Base-by-base conservation (phyloP, 2,329 filamentous ascomycete species). In the Cytospora piceae region DNA sequence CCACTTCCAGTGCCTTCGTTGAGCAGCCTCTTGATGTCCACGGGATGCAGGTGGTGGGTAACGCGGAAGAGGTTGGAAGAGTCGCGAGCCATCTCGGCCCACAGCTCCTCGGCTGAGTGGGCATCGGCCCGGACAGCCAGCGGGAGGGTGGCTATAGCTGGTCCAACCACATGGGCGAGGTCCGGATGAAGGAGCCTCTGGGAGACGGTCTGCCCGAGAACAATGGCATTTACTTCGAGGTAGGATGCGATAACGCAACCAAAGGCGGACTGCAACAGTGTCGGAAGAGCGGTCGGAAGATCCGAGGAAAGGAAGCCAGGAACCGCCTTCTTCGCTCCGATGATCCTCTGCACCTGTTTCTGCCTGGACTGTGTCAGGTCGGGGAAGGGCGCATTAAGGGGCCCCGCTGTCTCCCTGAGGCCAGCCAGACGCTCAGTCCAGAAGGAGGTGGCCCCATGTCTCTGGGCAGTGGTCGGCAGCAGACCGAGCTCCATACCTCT, bases 331-430 rank as follows among this genome's bases (percentile, higher is more conserved):
- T 63, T 69, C 32, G 55, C 63, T 4, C 61, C 61, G 9, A 66
- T 57, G 20, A 70, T 66, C 31, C 29, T 65, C 32, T 62, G 67
- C 14, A 51, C 27, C 42, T 70, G 70, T 24, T 67, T 65, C 57
- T 69, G 68, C 24, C 71, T 70, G 12, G 70, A 72, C n/a, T 67
- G 64, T 5, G 70, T 72, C 22, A 72, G 64, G 51, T 72, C 71
- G 1, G 71, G 71, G 22, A 72, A 71, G 0, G 70, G 67, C 15
- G 61, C 70, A 24, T 72, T 72, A 2, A 72, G 49, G 15, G 69
- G 58, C 2, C 71, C 71, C 12, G 64, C 57, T 0, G 61, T 55
- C 37, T 69, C 58, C 24, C 64, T 51, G 2, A 72, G 49, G 22
- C 52, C 34, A 53, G 46, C 42, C 15, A 72, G 55, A 24, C 61